These are phyloP conservation scores for Millerozyma acaciae DNA, from an alignment of 805 yeast species.

Conservation along the genomic window DNA sequence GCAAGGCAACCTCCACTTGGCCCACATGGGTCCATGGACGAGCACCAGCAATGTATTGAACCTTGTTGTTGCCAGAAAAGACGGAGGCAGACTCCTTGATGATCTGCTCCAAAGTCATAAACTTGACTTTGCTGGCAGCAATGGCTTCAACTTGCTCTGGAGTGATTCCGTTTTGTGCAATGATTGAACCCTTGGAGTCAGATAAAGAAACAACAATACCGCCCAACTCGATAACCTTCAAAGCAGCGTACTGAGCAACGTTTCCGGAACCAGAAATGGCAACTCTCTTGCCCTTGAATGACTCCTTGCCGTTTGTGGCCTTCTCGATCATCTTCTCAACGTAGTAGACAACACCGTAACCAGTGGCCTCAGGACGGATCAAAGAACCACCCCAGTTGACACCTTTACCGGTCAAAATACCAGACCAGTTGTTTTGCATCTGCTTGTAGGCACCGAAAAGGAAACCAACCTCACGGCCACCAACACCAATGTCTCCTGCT, in stretches of 20 bases:
- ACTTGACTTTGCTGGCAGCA: conserved; percentile 73
- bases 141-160: conserved; percentile 73
- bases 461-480: conserved; percentile 94
- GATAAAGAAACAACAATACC: conserved; percentile 91
- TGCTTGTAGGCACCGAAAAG: conserved; percentile 95
- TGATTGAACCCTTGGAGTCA: conserved; percentile 89
- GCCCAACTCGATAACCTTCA: conserved; percentile 95
- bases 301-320: conserved; percentile 85
- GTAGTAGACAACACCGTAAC: conserved; percentile 95
- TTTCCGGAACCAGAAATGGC: conserved; percentile 98
- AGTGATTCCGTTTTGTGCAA: conserved; percentile 78
- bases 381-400: conserved; percentile 98
- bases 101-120: conserved; percentile 70
- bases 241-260: conserved; percentile 98
- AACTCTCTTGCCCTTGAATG: conserved; percentile 89
- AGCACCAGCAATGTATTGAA: conserved; percentile 85
- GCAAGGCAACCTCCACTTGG: conserved; percentile 90
- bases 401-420: conserved; percentile 98
- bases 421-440: conserved; percentile 89
- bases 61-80: conserved; percentile 49
- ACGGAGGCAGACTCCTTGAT: conserved; percentile 48
- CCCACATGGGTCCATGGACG: conserved; percentile 96
- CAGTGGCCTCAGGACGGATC: conserved; percentile 99
- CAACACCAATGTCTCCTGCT: conserved; percentile 99
- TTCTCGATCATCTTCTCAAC: conserved; percentile 96